A percentile compares a stretch with the other conserved stretches of the same genome.
Conservation (phyloP, 768 basidiomycete species). For the Pleurotus cornucopiae region DNA sequence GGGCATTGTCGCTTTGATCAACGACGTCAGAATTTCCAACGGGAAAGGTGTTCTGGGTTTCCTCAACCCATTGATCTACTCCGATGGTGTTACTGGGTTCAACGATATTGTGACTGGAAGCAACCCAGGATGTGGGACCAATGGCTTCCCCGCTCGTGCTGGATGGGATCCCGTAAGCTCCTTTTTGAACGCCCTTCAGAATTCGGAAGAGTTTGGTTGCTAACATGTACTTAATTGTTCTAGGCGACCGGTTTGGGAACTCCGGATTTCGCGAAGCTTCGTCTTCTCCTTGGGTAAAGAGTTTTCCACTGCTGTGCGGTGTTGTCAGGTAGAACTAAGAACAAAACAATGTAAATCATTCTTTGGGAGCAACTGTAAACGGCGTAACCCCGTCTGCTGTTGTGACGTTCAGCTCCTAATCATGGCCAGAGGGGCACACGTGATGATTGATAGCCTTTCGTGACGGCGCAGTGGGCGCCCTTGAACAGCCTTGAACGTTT, state of each 20-base stretch:
- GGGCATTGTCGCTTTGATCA: conserved; percentile 57
- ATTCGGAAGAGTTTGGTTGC: no score
- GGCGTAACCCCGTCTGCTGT: no score
- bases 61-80: conserved; percentile 61
- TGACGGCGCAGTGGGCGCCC: no score
- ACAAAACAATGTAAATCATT: no score
- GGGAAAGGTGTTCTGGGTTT: conserved; percentile 50
- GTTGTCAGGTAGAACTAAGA: no score
- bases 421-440: no score
- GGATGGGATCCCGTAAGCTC: conserved; percentile 24
- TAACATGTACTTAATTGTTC: neutral
- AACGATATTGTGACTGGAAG: conserved; percentile 19
- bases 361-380: no score
- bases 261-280: conserved; percentile 4
- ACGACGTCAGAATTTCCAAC: conserved; percentile 48
- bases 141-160: conserved; percentile 14
- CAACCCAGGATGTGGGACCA: conserved; percentile 14
- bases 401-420: no score
- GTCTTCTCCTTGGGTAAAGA: neutral
- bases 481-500: no score
- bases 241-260: conserved; percentile 8
- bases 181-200: neutral
- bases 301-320: no score
- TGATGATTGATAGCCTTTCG: no score
- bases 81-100: conserved; percentile 24